Evolutionary conservation across 169 alveolate species (phyloP), one percentile per base, ranked within the genome.

Genomic region (Amoebophrya sp.): DNA sequence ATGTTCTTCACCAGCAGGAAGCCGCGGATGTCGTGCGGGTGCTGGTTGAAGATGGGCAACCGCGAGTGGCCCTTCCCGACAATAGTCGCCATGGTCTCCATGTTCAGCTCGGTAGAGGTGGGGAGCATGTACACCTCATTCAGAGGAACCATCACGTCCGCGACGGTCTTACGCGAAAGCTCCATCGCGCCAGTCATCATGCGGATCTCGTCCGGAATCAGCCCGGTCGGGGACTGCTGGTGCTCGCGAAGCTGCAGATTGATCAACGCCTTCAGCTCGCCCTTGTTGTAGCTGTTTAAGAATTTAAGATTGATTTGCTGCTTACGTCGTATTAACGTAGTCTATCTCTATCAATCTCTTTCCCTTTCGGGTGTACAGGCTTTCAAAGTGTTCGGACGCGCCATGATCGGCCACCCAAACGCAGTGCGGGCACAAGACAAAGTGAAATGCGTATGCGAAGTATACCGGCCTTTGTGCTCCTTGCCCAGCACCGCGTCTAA

Each of bases 41-140:
- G 90, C 34, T 18, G 39, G 78, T 88, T 45, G 41, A 41, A 88
- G 15, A 88, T 88, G 42, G 90, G 90, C 70, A 88, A n/a, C 16
- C 90, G 34, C 0, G 90, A 88, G 41, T 88, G 90, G 10, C 90
- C 90, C 70, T 88, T 88, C n/a, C 50, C 90, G 78, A 88, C 41
- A 0, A 88, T 88, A 10, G 45, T 58, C 69, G 39, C 70, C n/a
- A 88, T 45, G 34, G 90, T 88, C 31, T 88, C 43, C 89, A 78
- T 78, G 89, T 78, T 78, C 89, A 78, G 23, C 43, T 78, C 89
- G 41, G 89, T 38, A 4, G 43, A 5, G 10, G 4, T 13, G 20
- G 45, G 5, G 26, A 78, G n/a, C 43, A 38, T 78, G 31, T 78
- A 26, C 34, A 88, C 90, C 69, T 88, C 70, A 10, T 41, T 39